Evolutionary conservation across 768 basidiomycete species (phyloP), one percentile per base, ranked within the genome.

Genomic region (Scleroderma citrinum): DNA sequence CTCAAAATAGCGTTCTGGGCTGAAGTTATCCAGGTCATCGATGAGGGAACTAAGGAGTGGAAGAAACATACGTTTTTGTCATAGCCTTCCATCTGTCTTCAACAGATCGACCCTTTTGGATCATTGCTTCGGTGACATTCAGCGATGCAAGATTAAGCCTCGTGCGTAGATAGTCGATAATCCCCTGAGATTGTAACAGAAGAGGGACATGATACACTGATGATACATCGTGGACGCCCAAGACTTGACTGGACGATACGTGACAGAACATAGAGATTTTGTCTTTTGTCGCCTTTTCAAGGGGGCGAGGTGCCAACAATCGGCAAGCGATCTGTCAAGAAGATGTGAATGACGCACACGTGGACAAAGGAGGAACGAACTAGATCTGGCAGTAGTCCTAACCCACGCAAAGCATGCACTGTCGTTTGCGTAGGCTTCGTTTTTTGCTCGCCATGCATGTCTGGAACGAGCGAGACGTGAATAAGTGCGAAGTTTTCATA

Each of bases 231-330:
- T 98, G 95, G 7, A 98, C 88, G 47, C 93, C 95, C 44, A 99
- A 76, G 35, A 98, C 95, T 59, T 91, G 88, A 59, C 90, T 84
- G 3, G 85, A 74, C 3, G 82, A 72, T 58, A 99, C 95, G 60
- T 99, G 95, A 69, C 95, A 97, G 77, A 98, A 98, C 94, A 98
- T 97, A 53, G 92, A 92, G 36, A 99, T 95, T 68, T 99, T 99
- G 61, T 85, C 79, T 69, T 93, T 95, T 31, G 94, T 95, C 0
- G 87, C 77, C 14, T 80, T 76, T 47, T 85, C 80, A n/a, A 99
- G 75, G 0, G 88, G 85, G 53, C 87, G 77, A 17, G 87, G 83
- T 51, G 87, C 83, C 46, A 89, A 71, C 29, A 92, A 71, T 35
- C 95, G 85, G 67, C 95, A 97, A 0, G 95, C 95, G 59, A 99